Evolutionary conservation across 371 early-diverging fungal species (phyloP).

Genomic region (Syncephalis fuscata): DNA sequence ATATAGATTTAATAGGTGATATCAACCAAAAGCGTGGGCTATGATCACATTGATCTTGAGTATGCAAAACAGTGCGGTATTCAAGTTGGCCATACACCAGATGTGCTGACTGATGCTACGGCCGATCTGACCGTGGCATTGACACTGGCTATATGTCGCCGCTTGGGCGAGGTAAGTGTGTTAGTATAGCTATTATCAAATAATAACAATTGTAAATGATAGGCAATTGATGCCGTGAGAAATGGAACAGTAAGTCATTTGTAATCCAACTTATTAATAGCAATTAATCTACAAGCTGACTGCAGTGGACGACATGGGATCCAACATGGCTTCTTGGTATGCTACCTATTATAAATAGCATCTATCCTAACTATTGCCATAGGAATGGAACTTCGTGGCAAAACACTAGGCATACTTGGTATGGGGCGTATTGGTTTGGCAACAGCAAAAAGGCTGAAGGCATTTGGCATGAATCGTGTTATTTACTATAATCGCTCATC

Average conservation of each 20-base stretch:
- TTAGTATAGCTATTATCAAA: neutral
- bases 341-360: neutral
- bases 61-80: conserved; percentile 27
- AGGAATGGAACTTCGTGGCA: conserved; percentile 17
- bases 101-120: conserved; percentile 66
- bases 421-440: conserved; percentile 73
- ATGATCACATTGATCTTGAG: conserved; percentile 57
- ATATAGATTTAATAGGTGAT: conserved; percentile 23
- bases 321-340: conserved; percentile 56
- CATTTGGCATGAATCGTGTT: conserved; percentile 40
- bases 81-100: conserved; percentile 67
- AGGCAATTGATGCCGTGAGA: conserved; percentile 29
- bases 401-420: conserved; percentile 72
- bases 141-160: conserved; percentile 50
- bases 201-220: too few species aligned
- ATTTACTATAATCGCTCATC: conserved; percentile 29
- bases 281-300: too few species aligned
- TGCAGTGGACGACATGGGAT: conserved; percentile 28
- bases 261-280: too few species aligned
- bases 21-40: conserved; percentile 65
- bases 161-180: conserved; percentile 32
- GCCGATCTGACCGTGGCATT: conserved; percentile 47
- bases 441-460: conserved; percentile 42
- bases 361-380: neutral
- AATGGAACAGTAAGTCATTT: conserved; percentile 10